Conservation (phyloP, 208 protist genomes). For the Phytomonas sp. region DNA sequence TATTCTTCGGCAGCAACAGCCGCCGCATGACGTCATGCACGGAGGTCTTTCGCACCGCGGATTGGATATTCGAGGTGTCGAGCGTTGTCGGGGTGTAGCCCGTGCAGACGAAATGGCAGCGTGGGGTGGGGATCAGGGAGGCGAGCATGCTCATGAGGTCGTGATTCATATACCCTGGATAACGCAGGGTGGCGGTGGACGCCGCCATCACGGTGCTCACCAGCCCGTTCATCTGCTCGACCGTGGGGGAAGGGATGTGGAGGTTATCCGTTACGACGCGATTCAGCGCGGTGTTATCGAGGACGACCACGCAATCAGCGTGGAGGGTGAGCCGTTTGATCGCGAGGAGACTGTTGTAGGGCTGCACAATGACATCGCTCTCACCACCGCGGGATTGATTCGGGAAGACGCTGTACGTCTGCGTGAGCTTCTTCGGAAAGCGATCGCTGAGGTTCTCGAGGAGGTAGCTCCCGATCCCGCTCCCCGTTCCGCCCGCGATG, state of each 20-base stretch:
- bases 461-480: conserved; percentile 98
- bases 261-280: conserved; percentile 96
- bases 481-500: conserved; percentile 99
- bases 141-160: conserved; percentile 96
- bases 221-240: conserved; percentile 97
- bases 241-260: conserved; percentile 92
- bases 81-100: conserved; percentile 98
- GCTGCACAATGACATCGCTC: conserved; percentile 98
- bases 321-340: conserved; percentile 97
- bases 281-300: conserved; percentile 99
- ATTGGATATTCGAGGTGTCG: conserved; percentile 77
- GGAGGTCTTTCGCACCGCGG: conserved; percentile 97
- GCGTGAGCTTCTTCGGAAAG: conserved; percentile 97
- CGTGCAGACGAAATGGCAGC: conserved; percentile 99
- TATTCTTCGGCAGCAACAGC: conserved; percentile 98
- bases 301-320: conserved; percentile 96
- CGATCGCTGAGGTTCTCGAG: conserved; percentile 98
- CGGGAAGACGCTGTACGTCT: conserved; percentile 99
- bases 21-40: conserved; percentile 99
- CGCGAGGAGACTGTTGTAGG: conserved; percentile 99
- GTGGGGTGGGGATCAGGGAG: conserved; percentile 98
- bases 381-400: conserved; percentile 65
- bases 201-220: conserved; percentile 99
- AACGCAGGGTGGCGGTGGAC: conserved; percentile 97
- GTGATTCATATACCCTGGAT: conserved; percentile 98